phyloP scores from a whole-genome alignment of 2,329 filamentous ascomycete species.

The Juglanconis oblonga region DNA sequence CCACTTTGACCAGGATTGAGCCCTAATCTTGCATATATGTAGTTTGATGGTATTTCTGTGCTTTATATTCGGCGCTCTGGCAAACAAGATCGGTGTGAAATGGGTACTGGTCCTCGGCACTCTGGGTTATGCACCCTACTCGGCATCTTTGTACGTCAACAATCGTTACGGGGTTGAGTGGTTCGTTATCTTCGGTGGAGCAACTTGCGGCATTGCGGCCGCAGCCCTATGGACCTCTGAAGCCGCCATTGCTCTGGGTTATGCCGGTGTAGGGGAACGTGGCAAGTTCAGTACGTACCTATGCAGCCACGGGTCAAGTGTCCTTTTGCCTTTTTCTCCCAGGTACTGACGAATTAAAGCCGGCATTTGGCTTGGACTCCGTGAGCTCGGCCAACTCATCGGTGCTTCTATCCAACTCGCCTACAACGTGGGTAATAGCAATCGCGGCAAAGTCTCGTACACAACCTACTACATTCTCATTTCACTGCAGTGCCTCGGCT shows the following conservation, averaged over 20 bases:
- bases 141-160: conserved; percentile 40
- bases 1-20: neutral
- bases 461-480: conserved; percentile 39
- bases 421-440: conserved; percentile 41
- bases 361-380: conserved; percentile 51
- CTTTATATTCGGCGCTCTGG: conserved; percentile 36
- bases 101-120: conserved; percentile 39
- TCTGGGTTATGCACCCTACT: conserved; percentile 41
- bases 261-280: conserved; percentile 42
- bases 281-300: conserved; percentile 37
- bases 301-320: neutral
- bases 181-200: conserved; percentile 42
- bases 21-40: neutral
- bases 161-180: conserved; percentile 41
- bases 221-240: conserved; percentile 35
- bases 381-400: conserved; percentile 51
- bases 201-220: conserved; percentile 37
- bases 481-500: conserved; percentile 41
- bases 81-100: conserved; percentile 40
- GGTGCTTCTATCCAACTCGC: conserved; percentile 49
- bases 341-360: conserved; percentile 23
- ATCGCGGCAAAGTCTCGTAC: conserved; percentile 44
- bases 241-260: conserved; percentile 37
- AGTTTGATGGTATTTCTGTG: conserved; percentile 45
- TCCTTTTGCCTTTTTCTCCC: neutral